These are phyloP conservation scores for Rhizoclosmatium sp. DNA, from an alignment of 192 early-diverging fungal species.

Conservation along the genomic window DNA sequence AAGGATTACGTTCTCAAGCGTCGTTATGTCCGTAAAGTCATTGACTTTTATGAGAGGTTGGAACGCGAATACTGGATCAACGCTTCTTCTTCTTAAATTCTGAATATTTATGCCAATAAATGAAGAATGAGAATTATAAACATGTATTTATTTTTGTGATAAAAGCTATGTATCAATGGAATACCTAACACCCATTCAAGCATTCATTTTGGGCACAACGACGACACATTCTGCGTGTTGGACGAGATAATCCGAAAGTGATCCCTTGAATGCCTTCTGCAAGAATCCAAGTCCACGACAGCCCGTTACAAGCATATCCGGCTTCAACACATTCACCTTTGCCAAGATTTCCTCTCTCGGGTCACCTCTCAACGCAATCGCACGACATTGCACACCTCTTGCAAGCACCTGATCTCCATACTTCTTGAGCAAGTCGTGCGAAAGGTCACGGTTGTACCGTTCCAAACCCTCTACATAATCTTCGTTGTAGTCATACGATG, in stretches of 20 bases:
- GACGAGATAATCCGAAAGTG: constrained; percentile 50
- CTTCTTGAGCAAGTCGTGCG: constrained; percentile 20
- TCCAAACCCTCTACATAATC: constrained; percentile 26
- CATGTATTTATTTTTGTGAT: too few species aligned
- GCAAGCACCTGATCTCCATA: constrained; percentile 25
- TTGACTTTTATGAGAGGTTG: constrained; percentile 26
- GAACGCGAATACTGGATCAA: constrained; percentile 9
- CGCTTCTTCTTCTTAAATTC: too few species aligned
- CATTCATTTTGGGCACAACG: constrained; percentile 31
- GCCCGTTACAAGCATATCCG: constrained; percentile 37
- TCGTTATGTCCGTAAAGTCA: constrained; percentile 7
- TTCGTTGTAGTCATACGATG: constrained; percentile 15
- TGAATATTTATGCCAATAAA: too few species aligned
- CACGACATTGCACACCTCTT: constrained; percentile 26
- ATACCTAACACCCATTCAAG: too few species aligned
- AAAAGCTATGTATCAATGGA: too few species aligned
- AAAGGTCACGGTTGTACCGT: constrained; percentile 13
- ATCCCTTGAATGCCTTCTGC: constrained; percentile 48
- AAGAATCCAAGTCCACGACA: constrained; percentile 26
- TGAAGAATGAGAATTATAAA: too few species aligned
- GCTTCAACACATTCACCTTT: constrained; percentile 42
- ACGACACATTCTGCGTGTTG: constrained; percentile 43
- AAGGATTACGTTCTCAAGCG: constrained; percentile 19
- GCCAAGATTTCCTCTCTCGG: constrained; percentile 48
- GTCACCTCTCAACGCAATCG: constrained; percentile 58